Evolutionary conservation across 441 rosid genomes (phyloP), one percentile per base, ranked within the genome.

Genomic region (Sinapis alba): DNA sequence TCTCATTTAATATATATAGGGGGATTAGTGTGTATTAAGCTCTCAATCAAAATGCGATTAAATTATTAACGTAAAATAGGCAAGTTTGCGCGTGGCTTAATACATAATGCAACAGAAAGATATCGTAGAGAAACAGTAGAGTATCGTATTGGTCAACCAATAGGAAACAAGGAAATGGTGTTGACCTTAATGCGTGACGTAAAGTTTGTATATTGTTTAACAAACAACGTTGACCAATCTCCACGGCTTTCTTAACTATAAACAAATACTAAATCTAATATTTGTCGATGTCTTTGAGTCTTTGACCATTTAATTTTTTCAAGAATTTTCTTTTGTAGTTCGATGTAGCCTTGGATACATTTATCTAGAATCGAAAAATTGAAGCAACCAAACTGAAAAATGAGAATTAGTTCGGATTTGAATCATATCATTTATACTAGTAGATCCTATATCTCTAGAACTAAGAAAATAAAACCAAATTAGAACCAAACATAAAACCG

Each of bases 171-270:
- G 53, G 18, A 30, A 77, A 34, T 13, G 68, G 61, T 61, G 60
- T 66, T 78, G 77, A 78, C 81, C 51, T 78, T 43, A 43, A 43
- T 43, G 66, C 34, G 43, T 60, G 7, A 41, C 77, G 73, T 78
- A 72, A 78, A 66, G 81, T 53, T 71, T 67, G 6, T 56, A 76
- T 30, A 34, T 59, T 50, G 27, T 77, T 71, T 71, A 50, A 51
- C 59, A 78, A 38, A 51, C 38, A 67, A 9, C 30, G 81, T 78
- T 78, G 81, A 78, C 77, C 73, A 50, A 38, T 41, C 60, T 36
- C 41, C 21, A 50, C 30, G 2, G 4, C 53, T 72, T 51, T 13
- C 69, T 62, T 77, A 58, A 19, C 34, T 15, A 56, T 57, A 70
- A 63, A 56, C 75, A 64, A 76, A 53, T 62, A 76, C 54, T 61